A percentile compares a stretch with the other conserved stretches of the same genome.
Conservation (phyloP, 2,329 filamentous ascomycete species). For the Apiospora malaysiana region DNA sequence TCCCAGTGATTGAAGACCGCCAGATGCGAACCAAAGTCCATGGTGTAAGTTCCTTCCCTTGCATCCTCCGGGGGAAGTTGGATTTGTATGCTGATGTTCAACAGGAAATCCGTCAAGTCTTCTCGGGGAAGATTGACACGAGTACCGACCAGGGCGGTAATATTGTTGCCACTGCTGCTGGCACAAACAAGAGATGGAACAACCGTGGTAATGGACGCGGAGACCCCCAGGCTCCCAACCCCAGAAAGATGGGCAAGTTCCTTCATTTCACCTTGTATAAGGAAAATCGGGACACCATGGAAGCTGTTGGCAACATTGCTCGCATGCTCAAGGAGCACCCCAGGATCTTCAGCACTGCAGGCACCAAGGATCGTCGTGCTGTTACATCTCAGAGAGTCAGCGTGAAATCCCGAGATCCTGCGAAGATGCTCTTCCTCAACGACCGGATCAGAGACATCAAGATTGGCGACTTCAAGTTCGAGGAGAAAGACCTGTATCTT, state of each 20-base stretch:
- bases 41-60: conserved; percentile 42
- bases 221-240: conserved; percentile 33
- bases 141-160: conserved; percentile 64
- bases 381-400: conserved; percentile 86
- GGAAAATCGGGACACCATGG: conserved; percentile 97
- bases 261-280: conserved; percentile 94
- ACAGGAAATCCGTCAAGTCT: conserved; percentile 75
- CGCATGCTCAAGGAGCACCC: conserved; percentile 76
- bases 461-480: conserved; percentile 84
- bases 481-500: conserved; percentile 73
- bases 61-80: background rate
- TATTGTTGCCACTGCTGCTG: conserved; percentile 62
- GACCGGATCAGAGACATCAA: conserved; percentile 65
- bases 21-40: conserved; percentile 48
- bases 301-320: conserved; percentile 78
- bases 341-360: conserved; percentile 77
- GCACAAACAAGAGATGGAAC: conserved; percentile 35
- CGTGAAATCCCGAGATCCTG: conserved; percentile 54
- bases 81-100: conserved; percentile 27
- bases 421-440: conserved; percentile 69
- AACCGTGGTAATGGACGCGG: conserved; percentile 33
- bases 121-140: conserved; percentile 79
- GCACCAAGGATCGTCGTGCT: conserved; percentile 88
- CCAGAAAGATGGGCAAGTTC: conserved; percentile 68
- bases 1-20: conserved; percentile 37